phyloP scores from a whole-genome alignment of 176 grass and related monocot species.

The Sorghum bicolor region DNA sequence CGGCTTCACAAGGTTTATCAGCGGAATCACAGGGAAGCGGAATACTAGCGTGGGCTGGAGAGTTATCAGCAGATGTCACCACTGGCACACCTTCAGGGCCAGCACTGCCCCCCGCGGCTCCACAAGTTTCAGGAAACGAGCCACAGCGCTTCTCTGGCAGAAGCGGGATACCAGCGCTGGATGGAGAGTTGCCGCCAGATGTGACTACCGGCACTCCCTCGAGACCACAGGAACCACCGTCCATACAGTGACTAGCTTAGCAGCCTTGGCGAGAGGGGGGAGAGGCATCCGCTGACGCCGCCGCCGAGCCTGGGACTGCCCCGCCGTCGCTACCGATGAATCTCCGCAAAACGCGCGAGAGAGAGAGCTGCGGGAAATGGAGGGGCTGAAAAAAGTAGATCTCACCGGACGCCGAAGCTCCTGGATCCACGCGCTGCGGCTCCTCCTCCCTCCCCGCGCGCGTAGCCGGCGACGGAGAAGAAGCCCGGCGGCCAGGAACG shows the following conservation, averaged over 20 bases:
- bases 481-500: too few relatives aligned
- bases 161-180: not conserved
- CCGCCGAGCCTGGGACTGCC: too few relatives aligned
- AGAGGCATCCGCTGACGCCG: too few relatives aligned
- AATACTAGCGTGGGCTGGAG: not conserved
- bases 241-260: conserved; percentile 6
- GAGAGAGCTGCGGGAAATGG: too few relatives aligned
- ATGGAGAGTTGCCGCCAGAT: not conserved
- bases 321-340: too few relatives aligned
- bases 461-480: too few relatives aligned
- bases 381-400: too few relatives aligned
- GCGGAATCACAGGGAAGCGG: not conserved
- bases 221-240: not conserved
- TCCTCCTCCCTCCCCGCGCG: too few relatives aligned
- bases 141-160: not conserved
- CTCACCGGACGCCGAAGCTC: too few relatives aligned
- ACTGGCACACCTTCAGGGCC: not conserved
- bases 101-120: not conserved
- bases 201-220: not conserved
- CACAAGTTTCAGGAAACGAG: not conserved
- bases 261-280: too few relatives aligned
- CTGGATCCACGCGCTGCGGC: too few relatives aligned
- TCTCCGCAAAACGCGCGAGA: too few relatives aligned
- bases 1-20: not conserved
- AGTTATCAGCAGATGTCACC: not conserved